Evolutionary conservation across 805 yeast genomes (phyloP), one percentile per base, ranked within the genome.

Genomic region (Jamesozyma lodderae): DNA sequence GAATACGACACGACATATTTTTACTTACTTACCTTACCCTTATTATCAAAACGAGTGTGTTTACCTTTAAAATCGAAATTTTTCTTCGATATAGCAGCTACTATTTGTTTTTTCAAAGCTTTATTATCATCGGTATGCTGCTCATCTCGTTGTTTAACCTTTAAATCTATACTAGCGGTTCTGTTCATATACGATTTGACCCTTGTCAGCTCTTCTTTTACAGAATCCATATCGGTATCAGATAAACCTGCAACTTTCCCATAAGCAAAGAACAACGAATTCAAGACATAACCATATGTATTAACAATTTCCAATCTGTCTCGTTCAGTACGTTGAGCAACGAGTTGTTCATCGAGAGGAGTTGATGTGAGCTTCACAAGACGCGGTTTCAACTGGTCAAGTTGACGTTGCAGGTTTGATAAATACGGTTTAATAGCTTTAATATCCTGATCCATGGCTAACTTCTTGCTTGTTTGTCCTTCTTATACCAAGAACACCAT

Each of bases 131-230:
- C 22, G 3, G 19, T 18, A 10, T 36, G 19, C 44, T 68, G 67
- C 0, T 78, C 74, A n/a, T 61, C 46, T n/a, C 42, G 42, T 27
- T 53, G 47, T 33, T 44, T 64, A 15, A 60, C 49, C 24, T 34
- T 33, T 15, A 11, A 13, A 15, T 41, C 59, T 33, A 38, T 33
- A 24, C 41, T 43, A 31, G 47, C 74, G 26, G 73, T 68, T 50
- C 77, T 68, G 27, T 69, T 69, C 77, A 81, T 79, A 46, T 79
- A 81, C n/a, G 67, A 52, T 54, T 80, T 81, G 29, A 83, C 79
- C 43, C 87, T 66, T 6, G 64, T 67, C 37, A 84, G 62, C 51
- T 82, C 94, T 22, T 62, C 62, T 77, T 79, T 75, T 16, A 86
- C 72, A 2, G 80, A 77, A 5, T 43, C 29, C 40, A 51, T 35